Conservation (phyloP, 257 asterid genomes). For the Solanum piurae region DNA sequence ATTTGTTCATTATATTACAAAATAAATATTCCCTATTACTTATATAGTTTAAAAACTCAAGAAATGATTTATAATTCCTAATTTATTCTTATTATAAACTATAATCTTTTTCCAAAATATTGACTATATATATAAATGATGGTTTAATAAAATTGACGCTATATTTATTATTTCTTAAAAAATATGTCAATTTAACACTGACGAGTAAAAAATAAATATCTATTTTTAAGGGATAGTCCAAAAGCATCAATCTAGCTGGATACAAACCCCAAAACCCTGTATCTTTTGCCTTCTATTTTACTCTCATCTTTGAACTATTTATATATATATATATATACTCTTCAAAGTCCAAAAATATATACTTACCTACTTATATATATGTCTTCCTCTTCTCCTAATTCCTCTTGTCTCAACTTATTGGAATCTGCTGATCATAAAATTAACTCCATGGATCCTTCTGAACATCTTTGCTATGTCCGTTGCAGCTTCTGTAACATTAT, state of each 20-base stretch:
- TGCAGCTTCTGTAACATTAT: slow-evolving; percentile 95
- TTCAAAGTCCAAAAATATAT: not conserved
- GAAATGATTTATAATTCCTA: too few species aligned
- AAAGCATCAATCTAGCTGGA: not conserved
- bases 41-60: too few species aligned
- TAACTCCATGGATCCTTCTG: slow-evolving; percentile 62
- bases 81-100: too few species aligned
- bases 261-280: not conserved
- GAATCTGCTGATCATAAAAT: not conserved
- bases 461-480: slow-evolving; percentile 92
- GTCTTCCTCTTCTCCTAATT: not conserved
- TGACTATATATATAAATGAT: too few species aligned
- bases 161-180: too few species aligned
- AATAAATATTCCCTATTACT: too few species aligned
- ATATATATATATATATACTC: not conserved
- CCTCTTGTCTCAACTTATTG: slow-evolving; percentile 17
- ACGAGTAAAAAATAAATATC: not conserved
- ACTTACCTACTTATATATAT: not conserved
- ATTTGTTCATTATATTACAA: too few species aligned
- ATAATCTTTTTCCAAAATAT: too few species aligned
- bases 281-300: not conserved
- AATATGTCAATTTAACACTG: too few species aligned
- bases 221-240: not conserved
- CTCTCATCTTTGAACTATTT: not conserved
- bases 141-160: too few species aligned